Percentiles rank a stretch among this genome's conserved stretches.
phyloP scores from a whole-genome alignment of 257 asterid genomes.

The Lavandula angustifolia region DNA sequence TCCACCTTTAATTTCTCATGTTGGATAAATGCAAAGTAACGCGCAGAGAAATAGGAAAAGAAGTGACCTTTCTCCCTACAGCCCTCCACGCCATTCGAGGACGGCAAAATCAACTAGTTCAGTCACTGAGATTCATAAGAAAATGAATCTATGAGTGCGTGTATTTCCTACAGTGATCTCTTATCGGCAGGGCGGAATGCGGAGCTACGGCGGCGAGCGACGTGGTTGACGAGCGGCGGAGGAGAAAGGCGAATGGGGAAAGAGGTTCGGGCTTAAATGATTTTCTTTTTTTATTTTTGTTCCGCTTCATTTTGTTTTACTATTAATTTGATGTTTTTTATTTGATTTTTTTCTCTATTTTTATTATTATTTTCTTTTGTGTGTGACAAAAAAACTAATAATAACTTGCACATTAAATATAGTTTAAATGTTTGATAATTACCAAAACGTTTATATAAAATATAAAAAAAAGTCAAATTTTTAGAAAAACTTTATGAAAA shows the following conservation, averaged over 20 bases:
- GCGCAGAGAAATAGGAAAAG: neutral
- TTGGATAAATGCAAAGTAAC: too few species aligned
- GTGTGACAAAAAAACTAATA: too few species aligned
- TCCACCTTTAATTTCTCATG: too few species aligned
- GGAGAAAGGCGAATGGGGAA: constrained; percentile 13
- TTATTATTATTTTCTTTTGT: too few species aligned
- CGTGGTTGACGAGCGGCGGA: constrained; percentile 14
- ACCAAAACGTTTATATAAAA: too few species aligned
- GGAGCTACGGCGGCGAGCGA: constrained; percentile 17
- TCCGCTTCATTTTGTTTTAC: neutral
- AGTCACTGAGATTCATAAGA: constrained; percentile 20
- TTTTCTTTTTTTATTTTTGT: neutral
- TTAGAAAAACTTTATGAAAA: too few species aligned
- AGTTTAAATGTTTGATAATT: too few species aligned
- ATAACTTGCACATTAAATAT: too few species aligned
- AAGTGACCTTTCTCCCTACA: constrained; percentile 57
- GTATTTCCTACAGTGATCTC: neutral
- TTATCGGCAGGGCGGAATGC: neutral
- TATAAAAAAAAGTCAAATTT: too few species aligned
- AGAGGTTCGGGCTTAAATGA: constrained; percentile 1
- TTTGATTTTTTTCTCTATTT: too few species aligned
- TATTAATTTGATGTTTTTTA: neutral
- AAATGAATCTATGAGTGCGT: constrained; percentile 9
- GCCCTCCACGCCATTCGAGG: constrained; percentile 78
- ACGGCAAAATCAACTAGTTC: constrained; percentile 33